A percentile compares a stretch with the other conserved stretches of the same genome.
Conservation (phyloP, 23 red algal genomes). For the Gracilaria gracilis region DNA sequence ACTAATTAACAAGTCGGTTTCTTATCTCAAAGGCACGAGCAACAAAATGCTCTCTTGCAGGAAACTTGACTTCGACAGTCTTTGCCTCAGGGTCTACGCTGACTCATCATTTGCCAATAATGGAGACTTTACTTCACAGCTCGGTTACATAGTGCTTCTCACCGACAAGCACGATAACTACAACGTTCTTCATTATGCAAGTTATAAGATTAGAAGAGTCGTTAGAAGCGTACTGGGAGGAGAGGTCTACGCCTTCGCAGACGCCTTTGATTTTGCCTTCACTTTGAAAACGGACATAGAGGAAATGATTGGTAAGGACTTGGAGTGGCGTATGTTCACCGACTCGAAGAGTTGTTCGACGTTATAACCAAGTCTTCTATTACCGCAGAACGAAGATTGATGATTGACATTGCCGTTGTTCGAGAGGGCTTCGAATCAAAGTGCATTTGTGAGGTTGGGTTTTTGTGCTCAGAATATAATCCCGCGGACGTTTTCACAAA, state of each 20-base stretch:
- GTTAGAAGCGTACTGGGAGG: slow-evolving; percentile 6
- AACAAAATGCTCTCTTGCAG: not conserved
- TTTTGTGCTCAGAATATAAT: not conserved
- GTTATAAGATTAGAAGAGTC: not conserved
- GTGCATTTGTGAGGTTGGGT: not conserved
- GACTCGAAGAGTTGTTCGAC: not conserved
- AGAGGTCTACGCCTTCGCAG: slow-evolving; percentile 26
- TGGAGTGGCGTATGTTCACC: not conserved
- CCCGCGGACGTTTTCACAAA: not conserved
- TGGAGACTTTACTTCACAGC: not conserved
- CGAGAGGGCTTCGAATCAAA: not conserved
- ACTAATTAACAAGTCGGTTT: not conserved
- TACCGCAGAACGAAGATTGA: not conserved
- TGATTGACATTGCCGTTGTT: slow-evolving; percentile 29
- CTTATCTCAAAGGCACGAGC: not conserved
- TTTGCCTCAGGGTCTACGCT: slow-evolving; percentile 4
- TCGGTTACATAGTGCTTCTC: not conserved
- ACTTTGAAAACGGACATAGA: not conserved
- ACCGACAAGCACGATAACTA: not conserved
- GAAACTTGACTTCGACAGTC: not conserved
- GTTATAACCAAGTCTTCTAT: not conserved
- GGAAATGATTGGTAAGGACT: not conserved
- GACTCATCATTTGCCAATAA: not conserved
- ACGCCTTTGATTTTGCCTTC: not conserved
- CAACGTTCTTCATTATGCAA: not conserved